Conservation (phyloP, 2,329 filamentous ascomycete species). For the Fusarium sp. region DNA sequence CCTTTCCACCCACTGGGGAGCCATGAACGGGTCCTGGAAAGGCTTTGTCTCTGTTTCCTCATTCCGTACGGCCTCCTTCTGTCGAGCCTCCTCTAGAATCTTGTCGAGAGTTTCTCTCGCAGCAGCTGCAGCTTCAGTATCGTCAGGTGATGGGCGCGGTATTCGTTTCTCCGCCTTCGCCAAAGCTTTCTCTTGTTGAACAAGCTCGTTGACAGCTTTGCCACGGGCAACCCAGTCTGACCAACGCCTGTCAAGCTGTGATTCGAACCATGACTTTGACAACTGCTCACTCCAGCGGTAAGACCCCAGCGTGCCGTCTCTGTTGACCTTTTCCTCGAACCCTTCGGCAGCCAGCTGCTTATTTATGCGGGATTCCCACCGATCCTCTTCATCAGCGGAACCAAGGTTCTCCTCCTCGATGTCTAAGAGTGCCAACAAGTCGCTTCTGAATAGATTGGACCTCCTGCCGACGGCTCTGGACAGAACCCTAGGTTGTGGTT, state of each 20-base stretch:
- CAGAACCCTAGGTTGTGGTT: conserved; percentile 72
- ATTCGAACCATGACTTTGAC: conserved; percentile 47
- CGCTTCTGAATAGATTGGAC: conserved; percentile 56
- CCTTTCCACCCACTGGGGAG: conserved; percentile 8
- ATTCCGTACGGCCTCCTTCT: conserved; percentile 7
- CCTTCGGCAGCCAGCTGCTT: conserved; percentile 40
- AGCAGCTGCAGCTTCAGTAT: conserved; percentile 1
- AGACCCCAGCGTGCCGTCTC: conserved; percentile 33
- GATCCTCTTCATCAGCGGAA: conserved; percentile 57
- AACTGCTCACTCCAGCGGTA: conserved; percentile 50
- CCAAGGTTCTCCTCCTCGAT: conserved; percentile 53
- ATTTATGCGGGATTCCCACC: conserved; percentile 59
- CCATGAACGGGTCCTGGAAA: conserved; percentile 27
- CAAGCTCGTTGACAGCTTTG: conserved; percentile 54
- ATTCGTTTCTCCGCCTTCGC: conserved; percentile 39
- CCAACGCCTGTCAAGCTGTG: conserved; percentile 48
- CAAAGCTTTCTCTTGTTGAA: conserved; percentile 53
- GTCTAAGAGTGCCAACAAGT: conserved; percentile 52
- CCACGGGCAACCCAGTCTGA: conserved; percentile 57
- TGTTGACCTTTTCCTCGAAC: not conserved
- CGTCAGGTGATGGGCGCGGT: not conserved
- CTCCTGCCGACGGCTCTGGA: conserved; percentile 68
- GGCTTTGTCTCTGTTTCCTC: not conserved
- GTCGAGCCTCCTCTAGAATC: conserved; percentile 23
- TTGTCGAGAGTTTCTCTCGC: conserved; percentile 17